phyloP scores from a whole-genome alignment of 2,329 filamentous ascomycete species.

The Talaromyces atroroseus region DNA sequence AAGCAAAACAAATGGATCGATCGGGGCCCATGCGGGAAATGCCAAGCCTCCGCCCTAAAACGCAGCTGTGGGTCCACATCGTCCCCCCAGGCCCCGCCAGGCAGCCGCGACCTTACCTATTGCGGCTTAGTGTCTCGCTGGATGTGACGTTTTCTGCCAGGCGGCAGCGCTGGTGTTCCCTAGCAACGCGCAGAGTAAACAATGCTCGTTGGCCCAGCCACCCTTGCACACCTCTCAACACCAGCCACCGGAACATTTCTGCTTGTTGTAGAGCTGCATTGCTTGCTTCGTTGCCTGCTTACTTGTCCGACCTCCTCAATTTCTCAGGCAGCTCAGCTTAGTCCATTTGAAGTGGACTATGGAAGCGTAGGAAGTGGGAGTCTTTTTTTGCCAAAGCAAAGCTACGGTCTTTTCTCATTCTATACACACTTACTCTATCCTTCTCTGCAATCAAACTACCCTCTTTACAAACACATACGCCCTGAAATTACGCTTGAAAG shows the following conservation, averaged over 20 bases:
- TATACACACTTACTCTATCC: neutral
- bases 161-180: conserved; percentile 32
- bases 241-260: conserved; percentile 32
- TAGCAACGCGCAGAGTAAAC: conserved; percentile 35
- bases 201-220: conserved; percentile 40
- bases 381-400: neutral
- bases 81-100: neutral
- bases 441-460: neutral
- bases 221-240: conserved; percentile 15
- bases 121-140: neutral
- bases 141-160: conserved; percentile 20
- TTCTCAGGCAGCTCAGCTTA: neutral
- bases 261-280: conserved; percentile 1
- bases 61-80: neutral
- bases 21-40: neutral
- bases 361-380: neutral
- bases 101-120: neutral
- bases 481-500: neutral
- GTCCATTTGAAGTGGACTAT: neutral
- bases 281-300: neutral
- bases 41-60: conserved; percentile 8
- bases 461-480: neutral
- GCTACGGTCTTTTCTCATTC: conserved; percentile 10
- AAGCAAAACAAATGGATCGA: neutral
- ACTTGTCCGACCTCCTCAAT: conserved; percentile 16